Evolutionary conservation across 140 eudicot species (phyloP).

Genomic region (Ambrosia hybrid): DNA sequence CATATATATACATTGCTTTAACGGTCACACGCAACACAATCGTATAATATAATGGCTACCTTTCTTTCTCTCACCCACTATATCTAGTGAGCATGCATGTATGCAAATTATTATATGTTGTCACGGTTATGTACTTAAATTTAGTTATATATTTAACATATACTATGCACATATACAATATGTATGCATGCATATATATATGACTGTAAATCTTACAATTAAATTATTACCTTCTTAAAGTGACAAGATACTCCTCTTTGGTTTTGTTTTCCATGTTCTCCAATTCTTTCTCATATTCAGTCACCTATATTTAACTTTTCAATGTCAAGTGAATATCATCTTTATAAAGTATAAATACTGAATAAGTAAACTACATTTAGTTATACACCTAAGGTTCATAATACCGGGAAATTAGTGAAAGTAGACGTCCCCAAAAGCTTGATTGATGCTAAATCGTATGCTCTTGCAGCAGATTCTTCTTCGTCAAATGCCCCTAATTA

Average conservation of each 20-base stretch:
- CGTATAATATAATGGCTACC: too few species aligned
- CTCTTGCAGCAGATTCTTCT: conserved; percentile 86
- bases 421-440: conserved; percentile 84
- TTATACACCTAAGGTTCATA: neutral
- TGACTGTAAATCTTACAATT: neutral
- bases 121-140: too few species aligned
- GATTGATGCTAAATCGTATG: conserved; percentile 85
- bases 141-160: too few species aligned
- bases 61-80: too few species aligned
- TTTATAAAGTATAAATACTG: neutral
- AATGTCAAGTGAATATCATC: neutral
- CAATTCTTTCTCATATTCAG: conserved; percentile 64
- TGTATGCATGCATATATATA: too few species aligned
- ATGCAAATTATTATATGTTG: too few species aligned
- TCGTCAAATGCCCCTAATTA: conserved; percentile 71
- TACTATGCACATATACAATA: too few species aligned
- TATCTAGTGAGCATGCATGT: too few species aligned
- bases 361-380: neutral
- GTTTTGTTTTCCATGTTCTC: conserved; percentile 70
- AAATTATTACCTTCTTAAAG: conserved; percentile 65
- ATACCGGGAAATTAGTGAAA: conserved; percentile 74
- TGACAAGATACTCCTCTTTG: conserved; percentile 78
- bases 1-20: too few species aligned
- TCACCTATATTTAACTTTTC: conserved; percentile 35
- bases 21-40: too few species aligned